These are phyloP conservation scores for Aspergillus leporis DNA, from an alignment of 495 filamentous ascomycete genomes.

Conservation along the genomic window DNA sequence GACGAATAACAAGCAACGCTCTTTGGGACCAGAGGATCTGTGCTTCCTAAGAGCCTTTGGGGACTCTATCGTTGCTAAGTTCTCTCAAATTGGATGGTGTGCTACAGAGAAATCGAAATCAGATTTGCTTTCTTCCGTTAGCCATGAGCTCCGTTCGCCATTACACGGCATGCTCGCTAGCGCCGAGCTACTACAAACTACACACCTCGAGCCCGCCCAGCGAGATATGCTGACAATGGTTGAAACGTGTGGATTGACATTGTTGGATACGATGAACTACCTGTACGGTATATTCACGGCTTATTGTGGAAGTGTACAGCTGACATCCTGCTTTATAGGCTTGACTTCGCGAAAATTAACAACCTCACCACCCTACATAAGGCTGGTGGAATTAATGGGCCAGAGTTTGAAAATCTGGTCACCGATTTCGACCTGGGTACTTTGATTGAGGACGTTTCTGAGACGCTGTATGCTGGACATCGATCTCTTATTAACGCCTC, in stretches of 20 bases:
- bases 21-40: conserved; percentile 47
- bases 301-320: background rate
- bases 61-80: conserved; percentile 60
- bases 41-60: conserved; percentile 59
- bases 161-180: conserved; percentile 68
- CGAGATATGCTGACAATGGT: conserved; percentile 60
- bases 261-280: conserved; percentile 69
- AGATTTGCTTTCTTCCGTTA: conserved; percentile 71
- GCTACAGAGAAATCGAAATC: conserved; percentile 59
- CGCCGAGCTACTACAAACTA: conserved; percentile 63
- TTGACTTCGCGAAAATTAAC: conserved; percentile 60
- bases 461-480: conserved; percentile 22
- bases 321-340: conserved; percentile 16
- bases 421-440: conserved; percentile 21
- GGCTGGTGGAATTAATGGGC: conserved; percentile 5
- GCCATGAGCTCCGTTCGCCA: conserved; percentile 72
- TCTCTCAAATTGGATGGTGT: conserved; percentile 53
- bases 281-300: conserved; percentile 25
- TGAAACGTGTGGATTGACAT: conserved; percentile 61
- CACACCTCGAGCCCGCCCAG: conserved; percentile 50
- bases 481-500: conserved; percentile 15
- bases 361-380: conserved; percentile 30
- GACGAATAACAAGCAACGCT: conserved; percentile 48
- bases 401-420: conserved; percentile 10
- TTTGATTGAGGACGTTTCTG: conserved; percentile 21